Evolutionary conservation across 2,329 filamentous ascomycete genomes (phyloP), one percentile per base, ranked within the genome.

Genomic region (Epichloe amarillans): DNA sequence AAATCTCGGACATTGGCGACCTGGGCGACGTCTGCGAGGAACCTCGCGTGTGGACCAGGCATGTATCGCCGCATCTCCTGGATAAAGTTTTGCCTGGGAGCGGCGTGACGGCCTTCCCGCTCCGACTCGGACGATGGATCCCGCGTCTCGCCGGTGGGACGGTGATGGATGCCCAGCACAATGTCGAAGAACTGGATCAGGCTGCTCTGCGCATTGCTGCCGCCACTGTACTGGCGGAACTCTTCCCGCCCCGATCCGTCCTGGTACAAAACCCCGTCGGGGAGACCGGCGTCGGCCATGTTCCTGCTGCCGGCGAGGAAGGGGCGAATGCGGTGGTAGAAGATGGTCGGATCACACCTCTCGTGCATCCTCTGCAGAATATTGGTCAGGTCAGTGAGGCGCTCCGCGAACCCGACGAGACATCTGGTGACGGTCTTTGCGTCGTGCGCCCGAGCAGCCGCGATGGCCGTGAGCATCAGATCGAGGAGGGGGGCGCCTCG

Each of bases 171-270:
- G 42, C 89, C 89, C 2, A 98, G 79, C 2, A 88, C 82, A 47
- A 97, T 82, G 65, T 98, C 93, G 62, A 97, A 97, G 72, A 97
- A 96, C 60, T 98, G 93, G 55, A 98, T 93, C 53, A 97, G 73
- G 52, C 90, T 96, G 72, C 88, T 95, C 68, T 98, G 93, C 0
- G 93, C 93, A 62, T 98, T 97, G 69, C 89, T 96, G 33, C 93
- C 93, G 40, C 93, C 93, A 54, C 86, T 86, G 65, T 89, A 95
- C 62, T 96, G 87, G 30, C 84, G 82, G 64, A 88, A 95, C 4
- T 76, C 71, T 35, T 81, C 75, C 12, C 71, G 73, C 26, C 82
- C 84, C 11, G 79, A 80, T 19, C 85, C 88, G 56, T 88, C 80
- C 58, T 96, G 89, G 64, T 96, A 97, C 46, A 91, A 72, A 47